Evolutionary conservation across 2,329 filamentous ascomycete genomes (phyloP).

Genomic region (Calonectria pseudoturangicola): DNA sequence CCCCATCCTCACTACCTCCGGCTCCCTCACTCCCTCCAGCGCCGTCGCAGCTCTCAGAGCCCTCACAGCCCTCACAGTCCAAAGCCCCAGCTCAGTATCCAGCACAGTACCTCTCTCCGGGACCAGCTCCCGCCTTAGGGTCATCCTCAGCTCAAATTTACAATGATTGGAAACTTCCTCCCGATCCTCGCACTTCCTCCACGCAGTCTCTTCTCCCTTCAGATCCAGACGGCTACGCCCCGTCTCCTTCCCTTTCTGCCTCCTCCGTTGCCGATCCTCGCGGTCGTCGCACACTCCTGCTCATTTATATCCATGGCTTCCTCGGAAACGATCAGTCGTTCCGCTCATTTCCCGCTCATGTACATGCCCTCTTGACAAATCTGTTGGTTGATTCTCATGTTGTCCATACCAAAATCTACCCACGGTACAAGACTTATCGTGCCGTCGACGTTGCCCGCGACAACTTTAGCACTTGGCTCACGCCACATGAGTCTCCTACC

Average conservation of each 20-base stretch:
- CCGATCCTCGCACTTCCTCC: slow-evolving; percentile 70
- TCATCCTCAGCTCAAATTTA: slow-evolving; percentile 1
- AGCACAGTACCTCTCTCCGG: slow-evolving; percentile 1
- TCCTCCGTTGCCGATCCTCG: slow-evolving; percentile 35
- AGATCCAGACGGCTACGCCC: slow-evolving; percentile 22
- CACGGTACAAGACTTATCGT: slow-evolving; percentile 85
- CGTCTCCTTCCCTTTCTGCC: slow-evolving; percentile 59
- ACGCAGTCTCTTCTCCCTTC: slow-evolving; percentile 64
- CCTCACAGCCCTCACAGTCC: slow-evolving; percentile 44
- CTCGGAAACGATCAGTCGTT: slow-evolving; percentile 93
- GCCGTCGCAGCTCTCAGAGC: slow-evolving; percentile 44
- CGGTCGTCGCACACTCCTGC: slow-evolving; percentile 75
- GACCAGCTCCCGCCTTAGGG: slow-evolving; percentile 29
- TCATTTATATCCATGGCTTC: slow-evolving; percentile 93
- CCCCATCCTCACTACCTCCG: slow-evolving; percentile 31
- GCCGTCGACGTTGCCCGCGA: slow-evolving; percentile 84
- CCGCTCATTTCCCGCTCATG: slow-evolving; percentile 89
- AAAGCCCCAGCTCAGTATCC: slow-evolving; percentile 4
- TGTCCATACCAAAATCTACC: slow-evolving; percentile 91
- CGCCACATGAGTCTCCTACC: slow-evolving; percentile 82
- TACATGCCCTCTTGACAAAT: slow-evolving; percentile 83
- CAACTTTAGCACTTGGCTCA: slow-evolving; percentile 88
- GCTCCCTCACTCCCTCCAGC: slow-evolving; percentile 35
- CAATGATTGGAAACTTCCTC: slow-evolving; percentile 45
- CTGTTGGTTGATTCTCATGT: slow-evolving; percentile 83